Evolutionary conservation across 768 basidiomycete species (phyloP), one percentile per base, ranked within the genome.

Genomic region (Phanerodontia chrysosporium): DNA sequence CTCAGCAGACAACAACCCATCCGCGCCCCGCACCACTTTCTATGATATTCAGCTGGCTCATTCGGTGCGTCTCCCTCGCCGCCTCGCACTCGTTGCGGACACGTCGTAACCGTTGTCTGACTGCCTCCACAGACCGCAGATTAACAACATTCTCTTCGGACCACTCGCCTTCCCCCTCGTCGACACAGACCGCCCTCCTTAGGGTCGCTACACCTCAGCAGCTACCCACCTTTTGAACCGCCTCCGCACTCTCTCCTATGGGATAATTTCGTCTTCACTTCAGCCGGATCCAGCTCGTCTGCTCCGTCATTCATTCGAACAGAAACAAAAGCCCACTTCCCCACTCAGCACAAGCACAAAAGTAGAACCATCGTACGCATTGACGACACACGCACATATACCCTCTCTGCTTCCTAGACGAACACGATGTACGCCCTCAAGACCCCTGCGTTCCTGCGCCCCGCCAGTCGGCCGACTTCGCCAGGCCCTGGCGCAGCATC

Each of bases 101-200:
- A 39, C 30, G 25, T n/a, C 45, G 46, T 58, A 60, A 52, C n/a
- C 24, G 12, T 24, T 3, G 39, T 21, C 9, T 30, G 39, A 42
- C 39, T 18, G 16, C 39, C 75, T 72, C 65, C 60, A 61, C 55
- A 59, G 42, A 51, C 63, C 64, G 61, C 62, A 76, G 70, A 73
- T 70, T 66, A 76, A 77, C 78, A 77, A 73, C 73, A 77, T 83
- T 80, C 77, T 81, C 74, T 80, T 85, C 71, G 77, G 77, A 71
- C 87, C 86, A 65, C 80, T 83, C 76, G 80, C 73, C 60, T 78
- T 76, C 72, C 76, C 59, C 59, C 71, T 84, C 65, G 74, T 85
- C 70, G 84, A 84, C 82, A 83, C 83, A 53, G 87, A 91, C 79
- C 76, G 85, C 62, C 89, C 90, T 69, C 90, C 90, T 80, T 91